phyloP scores from a whole-genome alignment of 768 basidiomycete species.

The Boletellus ananiceps region DNA sequence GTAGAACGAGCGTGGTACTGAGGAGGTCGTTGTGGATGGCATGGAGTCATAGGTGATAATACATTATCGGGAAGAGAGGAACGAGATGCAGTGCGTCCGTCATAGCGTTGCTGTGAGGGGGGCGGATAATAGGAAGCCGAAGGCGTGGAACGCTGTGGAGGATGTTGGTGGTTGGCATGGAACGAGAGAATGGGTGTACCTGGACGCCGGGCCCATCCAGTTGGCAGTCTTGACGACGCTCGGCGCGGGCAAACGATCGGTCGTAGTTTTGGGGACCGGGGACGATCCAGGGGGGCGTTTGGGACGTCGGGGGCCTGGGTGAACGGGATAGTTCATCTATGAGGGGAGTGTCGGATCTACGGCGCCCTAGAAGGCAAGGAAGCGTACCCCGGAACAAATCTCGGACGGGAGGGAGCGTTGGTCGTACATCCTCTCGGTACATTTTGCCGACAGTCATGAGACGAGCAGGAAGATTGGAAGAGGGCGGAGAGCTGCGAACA shows the following conservation, averaged over 20 bases:
- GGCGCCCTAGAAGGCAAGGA: not conserved
- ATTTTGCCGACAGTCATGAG: slow-evolving; percentile 28
- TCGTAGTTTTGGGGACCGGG: slow-evolving; percentile 34
- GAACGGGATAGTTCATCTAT: slow-evolving; percentile 48
- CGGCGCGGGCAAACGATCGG: slow-evolving; percentile 22
- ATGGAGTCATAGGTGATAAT: slow-evolving; percentile 18
- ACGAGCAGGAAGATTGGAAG: slow-evolving; percentile 15
- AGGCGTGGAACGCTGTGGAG: slow-evolving; percentile 20
- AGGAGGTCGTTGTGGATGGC: slow-evolving; percentile 20
- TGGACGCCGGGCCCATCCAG: slow-evolving; percentile 30
- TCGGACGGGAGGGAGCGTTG: slow-evolving; percentile 67
- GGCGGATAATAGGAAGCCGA: slow-evolving; percentile 18
- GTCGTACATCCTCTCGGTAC: slow-evolving; percentile 35
- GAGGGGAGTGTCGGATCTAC: slow-evolving; percentile 1
- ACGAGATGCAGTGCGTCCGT: slow-evolving; percentile 20
- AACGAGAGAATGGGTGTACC: slow-evolving; percentile 13
- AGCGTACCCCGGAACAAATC: slow-evolving; percentile 58
- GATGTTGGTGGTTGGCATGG: slow-evolving; percentile 2
- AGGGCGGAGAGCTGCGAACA: slow-evolving; percentile 1
- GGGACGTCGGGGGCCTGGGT: slow-evolving; percentile 35
- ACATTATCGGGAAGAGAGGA: slow-evolving; percentile 19
- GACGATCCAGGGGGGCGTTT: slow-evolving; percentile 40
- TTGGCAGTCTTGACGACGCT: slow-evolving; percentile 22
- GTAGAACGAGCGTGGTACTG: slow-evolving; percentile 26
- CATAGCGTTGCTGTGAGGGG: slow-evolving; percentile 25